These are phyloP conservation scores for Hypholoma sublateritium DNA, from an alignment of 768 basidiomycete species.

Conservation along the genomic window DNA sequence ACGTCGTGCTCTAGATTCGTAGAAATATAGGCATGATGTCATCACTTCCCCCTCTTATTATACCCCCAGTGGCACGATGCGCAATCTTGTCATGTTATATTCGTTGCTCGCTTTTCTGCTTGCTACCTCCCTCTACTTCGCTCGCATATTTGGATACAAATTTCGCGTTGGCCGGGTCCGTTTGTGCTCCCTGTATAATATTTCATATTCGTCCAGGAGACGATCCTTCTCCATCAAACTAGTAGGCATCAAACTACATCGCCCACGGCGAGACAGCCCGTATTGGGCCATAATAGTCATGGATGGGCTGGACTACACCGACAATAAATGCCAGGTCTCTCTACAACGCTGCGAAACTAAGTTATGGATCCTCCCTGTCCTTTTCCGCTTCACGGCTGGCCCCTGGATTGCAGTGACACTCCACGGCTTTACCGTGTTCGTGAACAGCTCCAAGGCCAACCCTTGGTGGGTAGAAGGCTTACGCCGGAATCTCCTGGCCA, in stretches of 20 bases:
- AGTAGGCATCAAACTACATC: conserved; percentile 23
- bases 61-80: not conserved
- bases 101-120: not conserved
- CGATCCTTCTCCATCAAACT: conserved; percentile 12
- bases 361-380: conserved; percentile 38
- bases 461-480: conserved; percentile 37
- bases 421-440: conserved; percentile 34
- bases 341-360: conserved; percentile 19
- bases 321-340: conserved; percentile 22
- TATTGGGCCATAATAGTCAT: conserved; percentile 30
- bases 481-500: conserved; percentile 35
- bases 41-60: not conserved
- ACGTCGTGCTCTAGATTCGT: too few species aligned
- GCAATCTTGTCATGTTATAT: not conserved
- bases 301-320: conserved; percentile 30
- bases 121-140: not conserved
- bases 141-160: conserved; percentile 4
- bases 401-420: conserved; percentile 33
- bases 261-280: conserved; percentile 27
- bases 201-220: conserved; percentile 10
- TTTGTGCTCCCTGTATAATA: not conserved
- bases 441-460: conserved; percentile 31
- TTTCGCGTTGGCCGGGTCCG: not conserved
- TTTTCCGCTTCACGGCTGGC: conserved; percentile 35
- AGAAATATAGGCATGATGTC: too few species aligned